Base-by-base conservation (phyloP, 192 early-diverging fungal species). In the Backusella sp. region DNA sequence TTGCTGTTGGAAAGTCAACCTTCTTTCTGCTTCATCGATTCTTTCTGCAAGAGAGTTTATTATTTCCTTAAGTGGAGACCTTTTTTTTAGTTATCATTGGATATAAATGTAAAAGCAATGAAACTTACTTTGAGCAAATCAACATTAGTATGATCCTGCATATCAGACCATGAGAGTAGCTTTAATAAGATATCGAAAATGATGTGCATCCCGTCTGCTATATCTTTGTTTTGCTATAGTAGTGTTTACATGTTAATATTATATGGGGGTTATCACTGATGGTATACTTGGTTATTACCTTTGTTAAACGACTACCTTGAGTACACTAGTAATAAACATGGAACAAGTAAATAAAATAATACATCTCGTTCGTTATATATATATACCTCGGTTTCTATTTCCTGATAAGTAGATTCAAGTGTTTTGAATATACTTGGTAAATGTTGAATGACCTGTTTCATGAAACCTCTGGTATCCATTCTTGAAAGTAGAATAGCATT, bases 81-180 rank as follows among this genome's bases (percentile, higher is more conserved):
- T 42, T 15, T 28, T 3, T 19, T n/a, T 56, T 35, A 73, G n/a
- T 23, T 3, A 23, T 39, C 19, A 15, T 49, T 49, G 6, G 28
- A 30, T 70, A 11, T 30, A 74, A 37, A 39, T 8, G 68, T 41
- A 14, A 66, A 30, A 66, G 15, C 1, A 65, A 15, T 15, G 6
- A 66, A 26, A 39, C 34, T 59, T 73, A 82, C 81, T 35, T 73
- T 30, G 49, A 84, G 53, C 34, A 79, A 62, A 56, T 75, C 67
- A 7, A 70, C 52, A 62, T 86, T 82, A 41, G 79, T 80, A 11
- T 73, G 30, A 46, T 75, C 74, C 9, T 74, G 35, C 6, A 84
- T 70, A 41, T 82, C 84, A 19, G 77, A 53, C 82, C 84, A 86
- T 19, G 78, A 77, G 42, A 86, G 28, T 32, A 86, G 4, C 21